A percentile compares a stretch with the other conserved stretches of the same genome.
phyloP scores from a whole-genome alignment of 768 basidiomycete species.

The Bullera alba region DNA sequence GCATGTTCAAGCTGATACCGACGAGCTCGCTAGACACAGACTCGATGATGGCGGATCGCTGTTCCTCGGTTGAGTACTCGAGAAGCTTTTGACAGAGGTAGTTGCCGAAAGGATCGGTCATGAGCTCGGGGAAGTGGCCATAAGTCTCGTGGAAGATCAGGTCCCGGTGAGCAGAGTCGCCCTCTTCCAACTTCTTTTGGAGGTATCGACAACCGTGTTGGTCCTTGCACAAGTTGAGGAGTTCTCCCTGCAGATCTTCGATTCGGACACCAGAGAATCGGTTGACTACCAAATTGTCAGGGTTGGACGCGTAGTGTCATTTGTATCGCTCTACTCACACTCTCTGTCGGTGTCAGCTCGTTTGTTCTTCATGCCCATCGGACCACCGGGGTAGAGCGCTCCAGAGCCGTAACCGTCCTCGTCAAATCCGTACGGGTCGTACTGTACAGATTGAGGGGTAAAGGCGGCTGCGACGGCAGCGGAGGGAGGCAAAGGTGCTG shows the following conservation, averaged over 20 bases:
- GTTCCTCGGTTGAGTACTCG: slow-evolving; percentile 95
- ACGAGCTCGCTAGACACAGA: slow-evolving; percentile 96
- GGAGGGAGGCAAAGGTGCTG: slow-evolving; percentile 13
- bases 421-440: slow-evolving; percentile 42
- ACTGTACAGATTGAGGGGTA: slow-evolving; percentile 16
- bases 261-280: slow-evolving; percentile 91
- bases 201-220: slow-evolving; percentile 97
- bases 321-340: slow-evolving; percentile 50
- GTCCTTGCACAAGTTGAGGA: slow-evolving; percentile 90
- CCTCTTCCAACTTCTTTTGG: slow-evolving; percentile 98
- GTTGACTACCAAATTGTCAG: slow-evolving; percentile 58
- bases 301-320: neutral
- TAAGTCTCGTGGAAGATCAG: slow-evolving; percentile 99
- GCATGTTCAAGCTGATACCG: slow-evolving; percentile 98
- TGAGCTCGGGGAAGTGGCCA: slow-evolving; percentile 92
- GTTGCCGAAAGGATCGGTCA: slow-evolving; percentile 99
- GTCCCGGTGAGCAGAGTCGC: slow-evolving; percentile 88
- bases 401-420: slow-evolving; percentile 46
- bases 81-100: slow-evolving; percentile 97
- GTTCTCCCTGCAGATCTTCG: slow-evolving; percentile 93
- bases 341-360: slow-evolving; percentile 86
- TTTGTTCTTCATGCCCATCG: slow-evolving; percentile 78
- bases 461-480: slow-evolving; percentile 18
- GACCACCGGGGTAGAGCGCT: slow-evolving; percentile 43
- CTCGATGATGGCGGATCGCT: slow-evolving; percentile 92